Evolutionary conservation across 306 rosid species (phyloP), one percentile per base, ranked within the genome.

Genomic region (Cotoneaster glaucophyllus): DNA sequence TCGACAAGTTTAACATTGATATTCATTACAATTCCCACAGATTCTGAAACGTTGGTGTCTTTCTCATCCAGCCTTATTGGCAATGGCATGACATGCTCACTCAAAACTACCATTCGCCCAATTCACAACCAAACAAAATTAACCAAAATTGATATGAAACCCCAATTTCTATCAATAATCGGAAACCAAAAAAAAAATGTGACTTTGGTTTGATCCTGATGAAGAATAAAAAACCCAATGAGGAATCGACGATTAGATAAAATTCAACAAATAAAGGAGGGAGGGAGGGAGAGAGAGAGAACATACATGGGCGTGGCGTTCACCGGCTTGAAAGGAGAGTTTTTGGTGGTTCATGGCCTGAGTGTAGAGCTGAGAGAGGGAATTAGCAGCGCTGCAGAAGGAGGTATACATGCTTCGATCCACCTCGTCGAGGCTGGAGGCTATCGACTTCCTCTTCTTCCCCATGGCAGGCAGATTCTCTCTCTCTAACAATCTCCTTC

Each of bases 311-410:
- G 89, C 93, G 83, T 91, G 93, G 12, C 98, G 97, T 85, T 94
- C 98, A 41, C 98, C 98, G 76, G 97, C 93, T 80, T 92, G 98
- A 80, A 94, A 94, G 68, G 98, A 92, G 77, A 92, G 89, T 59
- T 88, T 87, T 59, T 94, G 97, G 43, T 94, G 94, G 78, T 87
- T 92, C 94, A 92, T 90, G 66, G 95, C 89, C 81, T 94, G 96
- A 58, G 97, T 81, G 76, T 94, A 94, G 61, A 94, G 93, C 75
- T 92, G 98, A 18, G 98, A 94, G 69, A 94, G 96, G 56, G 98
- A 94, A 68, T 94, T 94, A 1, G 98, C 98, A 65, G 97, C 96
- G 90, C 87, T 88, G 88, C 96, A 90, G 87, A 94, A 94, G 15
- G 95, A 86, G 67, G 98, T 78, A 84, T 94, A 94, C 91, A 90